Base-by-base conservation (phyloP, 2,329 filamentous ascomycete genomes). In the Aspergillus sp. region DNA sequence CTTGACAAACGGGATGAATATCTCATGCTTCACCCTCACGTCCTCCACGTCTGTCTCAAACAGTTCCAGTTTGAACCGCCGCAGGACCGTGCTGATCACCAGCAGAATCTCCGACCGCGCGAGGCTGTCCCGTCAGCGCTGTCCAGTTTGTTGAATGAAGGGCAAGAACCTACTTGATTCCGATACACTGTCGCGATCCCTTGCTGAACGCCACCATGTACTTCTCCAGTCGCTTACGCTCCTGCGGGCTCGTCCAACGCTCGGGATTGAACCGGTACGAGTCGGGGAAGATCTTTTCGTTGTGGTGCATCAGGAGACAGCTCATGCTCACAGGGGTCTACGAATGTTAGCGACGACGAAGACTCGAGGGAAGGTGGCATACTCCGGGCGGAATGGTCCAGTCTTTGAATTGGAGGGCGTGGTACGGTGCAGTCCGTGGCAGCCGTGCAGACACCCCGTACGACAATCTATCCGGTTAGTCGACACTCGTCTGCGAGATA, bases 171-270 rank as follows among this genome's bases (percentile, higher is more conserved):
- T 54, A 64, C 61, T 76, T 72, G 41, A 72, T 71, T 13, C 75
- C 75, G 10, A 73, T 61, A 50, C 75, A 78, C 57, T 69, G 68
- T 19, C 74, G 60, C 3, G 63, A 68, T 0, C 74, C 74, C 33
- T 62, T 65, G 30, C 61, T 61, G 46, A 74, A 74, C 0, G 64
- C 50, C 6, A 73, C 61, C 23, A 73, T 49, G 45, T 68, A 70
- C 22, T 59, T 62, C 20, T 67, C 58, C 7, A 70, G 55, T 1
- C 62, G 58, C 17, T 65, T 56, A 4, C 66, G 63, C 19, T 61
- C 54, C 3, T 59, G 53, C 7, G 58, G 50, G 39, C 63, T 53
- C 12, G 67, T 55, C 64, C 68, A 73, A 47, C 69, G 57, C 15
- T 71, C 68, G 2, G 69, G 69, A 4, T 57, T 52, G 57, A 70